Conservation (phyloP, 23 red algal genomes). For the Gracilaria vermiculophylla region DNA sequence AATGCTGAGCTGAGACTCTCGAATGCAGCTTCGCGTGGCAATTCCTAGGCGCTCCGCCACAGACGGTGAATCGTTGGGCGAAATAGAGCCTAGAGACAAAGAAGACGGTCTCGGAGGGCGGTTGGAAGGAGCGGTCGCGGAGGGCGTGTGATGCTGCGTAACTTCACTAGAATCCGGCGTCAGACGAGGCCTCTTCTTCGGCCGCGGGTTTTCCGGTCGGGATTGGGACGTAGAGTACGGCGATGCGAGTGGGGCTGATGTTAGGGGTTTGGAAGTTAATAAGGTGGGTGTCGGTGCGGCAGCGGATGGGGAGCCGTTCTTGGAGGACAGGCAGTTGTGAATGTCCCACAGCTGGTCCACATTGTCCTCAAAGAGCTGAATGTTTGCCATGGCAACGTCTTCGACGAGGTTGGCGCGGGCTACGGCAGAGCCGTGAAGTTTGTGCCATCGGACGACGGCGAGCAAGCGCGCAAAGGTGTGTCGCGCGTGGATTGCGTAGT, state of each 20-base stretch:
- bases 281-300: constrained; percentile 10
- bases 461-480: constrained; percentile 68
- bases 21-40: constrained; percentile 27
- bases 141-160: constrained; percentile 22
- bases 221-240: not conserved
- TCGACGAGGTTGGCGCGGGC: constrained; percentile 5
- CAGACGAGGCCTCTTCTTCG: not conserved
- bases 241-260: not conserved
- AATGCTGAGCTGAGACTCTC: constrained; percentile 2
- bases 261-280: constrained; percentile 18
- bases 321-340: not conserved
- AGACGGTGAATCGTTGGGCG: constrained; percentile 12
- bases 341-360: constrained; percentile 35
- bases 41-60: constrained; percentile 39
- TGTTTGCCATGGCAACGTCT: constrained; percentile 16
- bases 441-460: constrained; percentile 64
- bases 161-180: constrained; percentile 46
- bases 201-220: constrained; percentile 20
- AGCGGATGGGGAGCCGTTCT: constrained; percentile 3
- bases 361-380: constrained; percentile 33
- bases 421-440: constrained; percentile 4
- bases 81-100: constrained; percentile 1
- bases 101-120: not conserved
- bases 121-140: not conserved
- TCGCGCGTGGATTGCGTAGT: constrained; percentile 49